Conservation (phyloP, 352 stramenopile species). For the Aphanomyces stellatus region DNA sequence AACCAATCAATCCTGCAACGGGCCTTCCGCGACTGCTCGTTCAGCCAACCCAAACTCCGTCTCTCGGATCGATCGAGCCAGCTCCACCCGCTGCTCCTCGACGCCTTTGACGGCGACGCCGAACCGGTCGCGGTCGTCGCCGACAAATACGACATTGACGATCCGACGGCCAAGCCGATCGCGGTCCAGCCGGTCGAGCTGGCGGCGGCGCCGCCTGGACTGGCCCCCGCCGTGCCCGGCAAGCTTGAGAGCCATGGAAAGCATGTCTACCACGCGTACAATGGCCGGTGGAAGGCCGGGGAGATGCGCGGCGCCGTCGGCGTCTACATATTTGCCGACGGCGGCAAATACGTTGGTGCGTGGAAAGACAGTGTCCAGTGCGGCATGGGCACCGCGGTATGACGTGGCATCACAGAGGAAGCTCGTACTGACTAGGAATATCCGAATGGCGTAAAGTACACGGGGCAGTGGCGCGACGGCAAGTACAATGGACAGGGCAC, state of each 20-base stretch:
- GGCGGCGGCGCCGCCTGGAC: constrained; percentile 34
- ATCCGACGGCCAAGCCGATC: constrained; percentile 29
- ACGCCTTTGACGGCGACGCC: constrained; percentile 17
- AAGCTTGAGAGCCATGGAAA: constrained; percentile 58
- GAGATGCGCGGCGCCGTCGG: constrained; percentile 56
- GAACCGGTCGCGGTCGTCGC: constrained; percentile 17
- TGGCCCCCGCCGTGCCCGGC: constrained; percentile 47
- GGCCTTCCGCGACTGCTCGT: constrained; percentile 63
- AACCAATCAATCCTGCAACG: constrained; percentile 50
- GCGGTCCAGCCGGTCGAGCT: constrained; percentile 35
- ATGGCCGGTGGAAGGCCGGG: constrained; percentile 53
- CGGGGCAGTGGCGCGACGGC: constrained; percentile 39
- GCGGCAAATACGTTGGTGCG: constrained; percentile 54
- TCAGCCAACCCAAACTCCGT: constrained; percentile 29
- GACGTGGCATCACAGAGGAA: no score
- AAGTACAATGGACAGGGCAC: constrained; percentile 62
- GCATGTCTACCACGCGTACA: constrained; percentile 57
- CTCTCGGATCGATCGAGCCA: neutral
- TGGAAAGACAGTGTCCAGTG: constrained; percentile 35
- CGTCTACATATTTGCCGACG: constrained; percentile 62
- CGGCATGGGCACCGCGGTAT: constrained; percentile 42
- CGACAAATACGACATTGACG: constrained; percentile 32
- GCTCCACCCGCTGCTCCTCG: constrained; percentile 9
- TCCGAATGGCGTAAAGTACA: constrained; percentile 45
- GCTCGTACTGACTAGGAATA: no score